Conservation (phyloP, 2,329 filamentous ascomycete species). For the Cladophialophora bantiana region DNA sequence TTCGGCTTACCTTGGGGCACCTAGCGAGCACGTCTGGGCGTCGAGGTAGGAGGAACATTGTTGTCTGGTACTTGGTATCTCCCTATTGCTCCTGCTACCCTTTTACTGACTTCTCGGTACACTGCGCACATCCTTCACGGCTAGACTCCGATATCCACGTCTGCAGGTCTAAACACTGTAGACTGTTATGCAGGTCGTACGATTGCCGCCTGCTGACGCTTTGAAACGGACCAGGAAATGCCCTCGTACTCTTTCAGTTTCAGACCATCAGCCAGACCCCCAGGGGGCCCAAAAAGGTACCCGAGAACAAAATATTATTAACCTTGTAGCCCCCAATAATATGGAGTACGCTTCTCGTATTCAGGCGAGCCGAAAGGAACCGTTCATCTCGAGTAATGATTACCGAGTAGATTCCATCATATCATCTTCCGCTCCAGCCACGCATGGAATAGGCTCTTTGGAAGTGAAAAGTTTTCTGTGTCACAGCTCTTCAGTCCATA, state of each 20-base stretch:
- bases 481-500: not conserved
- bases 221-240: not conserved
- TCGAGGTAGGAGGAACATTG: too few relatives aligned
- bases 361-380: not conserved
- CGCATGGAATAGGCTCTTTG: not conserved
- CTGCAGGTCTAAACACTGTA: too few relatives aligned
- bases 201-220: not conserved
- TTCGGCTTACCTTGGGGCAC: not conserved
- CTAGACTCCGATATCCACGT: too few relatives aligned
- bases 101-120: too few relatives aligned
- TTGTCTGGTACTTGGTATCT: too few relatives aligned
- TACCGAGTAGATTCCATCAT: not conserved
- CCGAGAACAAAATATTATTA: not conserved
- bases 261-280: not conserved
- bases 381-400: not conserved
- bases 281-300: not conserved
- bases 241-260: not conserved
- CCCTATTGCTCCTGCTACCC: too few relatives aligned
- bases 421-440: not conserved
- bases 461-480: not conserved
- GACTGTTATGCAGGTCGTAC: not conserved
- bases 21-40: not conserved
- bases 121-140: too few relatives aligned
- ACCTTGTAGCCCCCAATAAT: not conserved
- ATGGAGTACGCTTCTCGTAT: not conserved